Base-by-base conservation (phyloP, 1,139 yeast species). In the Scheffersomyces parashehatae region DNA sequence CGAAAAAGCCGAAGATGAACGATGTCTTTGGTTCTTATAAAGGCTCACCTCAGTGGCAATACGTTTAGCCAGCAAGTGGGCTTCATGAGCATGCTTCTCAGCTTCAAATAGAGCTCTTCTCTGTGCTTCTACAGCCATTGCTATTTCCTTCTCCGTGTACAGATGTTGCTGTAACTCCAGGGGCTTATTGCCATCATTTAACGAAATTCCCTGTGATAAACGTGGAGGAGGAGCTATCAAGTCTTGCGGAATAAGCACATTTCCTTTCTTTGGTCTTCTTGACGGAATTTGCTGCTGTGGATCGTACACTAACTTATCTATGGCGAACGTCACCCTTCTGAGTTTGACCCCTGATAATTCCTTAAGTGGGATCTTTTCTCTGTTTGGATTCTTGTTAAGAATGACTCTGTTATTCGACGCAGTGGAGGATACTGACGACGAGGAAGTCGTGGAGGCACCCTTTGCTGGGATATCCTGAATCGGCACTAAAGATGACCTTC, bases 241-340 rank as follows among this genome's bases (percentile, higher is more conserved):
- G 56, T 86, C 93, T 39, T 84, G 88, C 0, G 91, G 89, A 10
- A 89, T 81, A 32, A 85, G 60, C 6, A 90, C 91, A 56, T 88
- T 84, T 3, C 97, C 97, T 51, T 77, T 77, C 51, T 79, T 77
- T 2, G 97, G 97, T 47, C 84, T 77, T 53, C 96, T 71, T 1
- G 96, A 86, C 0, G 98, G 98, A 47, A 91, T 87, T 62, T 90
- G 97, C 59, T 91, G 98, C 33, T 96, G 97, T 1, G 98, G 98
- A 62, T 91, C 97, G 49, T 72, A 75, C 0, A 74, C 67, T 40
- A 89, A 74, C 47, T 82, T 77, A 49, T 86, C 85, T 11, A 86
- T 70, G 1, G 95, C 87, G 63, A 91, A 91, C 2, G 81, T 75
- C 3, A 91, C 97, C 45, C 95, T 65, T 52, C 77, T 77, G 49